Evolutionary conservation across 2,329 filamentous ascomycete species (phyloP).

Genomic region (Neonectria faginata): DNA sequence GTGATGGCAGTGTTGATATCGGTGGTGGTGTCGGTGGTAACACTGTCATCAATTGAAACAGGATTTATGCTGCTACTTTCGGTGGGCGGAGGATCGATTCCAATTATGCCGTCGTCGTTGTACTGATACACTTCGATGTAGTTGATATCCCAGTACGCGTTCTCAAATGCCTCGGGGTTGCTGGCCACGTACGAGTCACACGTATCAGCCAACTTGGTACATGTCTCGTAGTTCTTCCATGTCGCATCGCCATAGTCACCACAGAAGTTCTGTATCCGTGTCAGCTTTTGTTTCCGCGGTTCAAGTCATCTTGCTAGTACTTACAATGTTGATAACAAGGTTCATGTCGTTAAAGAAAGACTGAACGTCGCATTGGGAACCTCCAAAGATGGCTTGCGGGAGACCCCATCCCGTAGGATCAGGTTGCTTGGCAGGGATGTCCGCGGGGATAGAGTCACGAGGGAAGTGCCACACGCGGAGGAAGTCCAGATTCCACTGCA

Average conservation of each 20-base stretch:
- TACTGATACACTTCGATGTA: conserved; percentile 62
- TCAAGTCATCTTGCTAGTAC: conserved; percentile 11
- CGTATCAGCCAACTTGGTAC: conserved; percentile 55
- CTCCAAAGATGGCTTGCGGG: conserved; percentile 77
- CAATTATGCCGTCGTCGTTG: neutral
- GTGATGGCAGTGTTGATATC: neutral
- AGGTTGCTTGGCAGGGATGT: conserved; percentile 71
- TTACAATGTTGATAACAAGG: conserved; percentile 76
- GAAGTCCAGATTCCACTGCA: conserved; percentile 75
- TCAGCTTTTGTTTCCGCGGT: neutral
- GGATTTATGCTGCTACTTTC: neutral
- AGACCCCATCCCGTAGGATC: conserved; percentile 75
- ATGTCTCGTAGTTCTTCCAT: conserved; percentile 56
- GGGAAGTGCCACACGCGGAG: conserved; percentile 85
- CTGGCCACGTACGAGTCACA: conserved; percentile 61
- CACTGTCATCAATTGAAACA: neutral
- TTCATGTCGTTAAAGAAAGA: conserved; percentile 75
- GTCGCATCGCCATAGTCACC: conserved; percentile 75
- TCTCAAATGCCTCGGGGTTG: conserved; percentile 57
- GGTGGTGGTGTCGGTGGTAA: neutral
- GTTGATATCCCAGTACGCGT: conserved; percentile 64
- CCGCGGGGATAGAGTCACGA: conserved; percentile 70
- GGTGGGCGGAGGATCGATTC: neutral
- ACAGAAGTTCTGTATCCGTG: conserved; percentile 70
- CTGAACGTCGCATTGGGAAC: conserved; percentile 71